A percentile compares a stretch with the other conserved stretches of the same genome.
These are phyloP conservation scores for Cordyceps militaris DNA, from an alignment of 2,329 filamentous ascomycete species.

Conservation along the genomic window DNA sequence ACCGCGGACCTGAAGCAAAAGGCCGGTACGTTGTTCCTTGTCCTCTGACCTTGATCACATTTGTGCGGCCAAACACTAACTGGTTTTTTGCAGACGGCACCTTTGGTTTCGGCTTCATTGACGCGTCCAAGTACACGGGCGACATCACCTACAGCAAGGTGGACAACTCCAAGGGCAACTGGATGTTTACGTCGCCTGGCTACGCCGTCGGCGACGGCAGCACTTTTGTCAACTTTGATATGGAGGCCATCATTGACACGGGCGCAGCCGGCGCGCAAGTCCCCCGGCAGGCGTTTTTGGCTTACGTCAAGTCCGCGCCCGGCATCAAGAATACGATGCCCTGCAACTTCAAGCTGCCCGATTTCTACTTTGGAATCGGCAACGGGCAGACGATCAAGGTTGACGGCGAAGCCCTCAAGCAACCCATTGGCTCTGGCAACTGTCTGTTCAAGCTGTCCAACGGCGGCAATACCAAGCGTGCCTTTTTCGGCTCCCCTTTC, in stretches of 20 bases:
- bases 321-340: conserved; percentile 42
- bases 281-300: conserved; percentile 30
- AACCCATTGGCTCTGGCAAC: background rate
- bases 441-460: background rate
- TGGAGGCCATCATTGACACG: conserved; percentile 45
- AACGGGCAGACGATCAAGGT: conserved; percentile 50
- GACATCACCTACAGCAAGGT: conserved; percentile 55
- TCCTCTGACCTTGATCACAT: background rate
- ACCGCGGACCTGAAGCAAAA: conserved; percentile 59
- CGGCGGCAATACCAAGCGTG: background rate
- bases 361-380: conserved; percentile 49
- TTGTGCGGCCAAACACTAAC: background rate
- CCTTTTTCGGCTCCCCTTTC: background rate
- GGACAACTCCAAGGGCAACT: conserved; percentile 57
- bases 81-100: conserved; percentile 38
- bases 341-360: conserved; percentile 37
- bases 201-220: conserved; percentile 17
- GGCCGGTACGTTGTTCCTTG: conserved; percentile 17
- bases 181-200: conserved; percentile 33
- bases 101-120: conserved; percentile 70
- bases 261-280: conserved; percentile 58
- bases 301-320: conserved; percentile 30
- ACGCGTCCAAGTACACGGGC: conserved; percentile 55
- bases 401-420: conserved; percentile 31
- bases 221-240: conserved; percentile 18